Percentiles rank a stretch among this genome's conserved stretches.
Evolutionary conservation across 2,329 filamentous ascomycete genomes (phyloP).

Genomic region (Aureobasidium sp.): DNA sequence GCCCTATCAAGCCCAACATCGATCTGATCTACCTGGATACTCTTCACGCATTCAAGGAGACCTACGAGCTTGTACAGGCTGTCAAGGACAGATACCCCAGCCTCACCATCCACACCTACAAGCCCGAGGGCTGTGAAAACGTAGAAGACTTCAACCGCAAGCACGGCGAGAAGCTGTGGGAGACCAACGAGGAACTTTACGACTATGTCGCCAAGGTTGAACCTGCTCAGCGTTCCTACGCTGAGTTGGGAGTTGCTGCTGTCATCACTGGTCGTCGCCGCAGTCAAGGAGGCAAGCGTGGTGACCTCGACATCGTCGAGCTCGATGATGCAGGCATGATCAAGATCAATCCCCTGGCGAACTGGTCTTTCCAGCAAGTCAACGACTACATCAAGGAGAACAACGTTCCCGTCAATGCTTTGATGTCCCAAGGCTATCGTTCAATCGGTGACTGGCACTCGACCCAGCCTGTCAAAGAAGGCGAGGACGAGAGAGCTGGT

Average conservation of each 20-base stretch:
- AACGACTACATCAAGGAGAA: conserved; percentile 78
- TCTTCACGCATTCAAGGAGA: conserved; percentile 44
- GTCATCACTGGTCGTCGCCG: conserved; percentile 86
- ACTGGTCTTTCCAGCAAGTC: conserved; percentile 88
- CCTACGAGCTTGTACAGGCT: conserved; percentile 48
- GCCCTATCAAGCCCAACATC: conserved; percentile 45
- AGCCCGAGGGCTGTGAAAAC: conserved; percentile 66
- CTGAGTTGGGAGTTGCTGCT: conserved; percentile 76
- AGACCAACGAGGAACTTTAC: conserved; percentile 78
- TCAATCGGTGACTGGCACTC: conserved; percentile 98
- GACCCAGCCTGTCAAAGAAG: conserved; percentile 76
- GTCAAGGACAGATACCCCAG: conserved; percentile 69
- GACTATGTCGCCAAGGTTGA: conserved; percentile 98
- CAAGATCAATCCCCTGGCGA: conserved; percentile 95
- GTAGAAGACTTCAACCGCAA: conserved; percentile 68
- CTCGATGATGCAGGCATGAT: conserved; percentile 83
- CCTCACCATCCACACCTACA: conserved; percentile 79
- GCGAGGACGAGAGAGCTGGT: conserved; percentile 91
- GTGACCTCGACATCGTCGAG: conserved; percentile 83
- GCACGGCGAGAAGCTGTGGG: conserved; percentile 78
- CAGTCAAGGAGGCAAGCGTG: conserved; percentile 87
- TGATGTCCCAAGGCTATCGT: conserved; percentile 94
- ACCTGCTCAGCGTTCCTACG: conserved; percentile 84
- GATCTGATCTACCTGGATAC: conserved; percentile 48
- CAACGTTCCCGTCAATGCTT: conserved; percentile 84